Evolutionary conservation across 768 basidiomycete genomes (phyloP), one percentile per base, ranked within the genome.

Genomic region (Nidula microcarpa): DNA sequence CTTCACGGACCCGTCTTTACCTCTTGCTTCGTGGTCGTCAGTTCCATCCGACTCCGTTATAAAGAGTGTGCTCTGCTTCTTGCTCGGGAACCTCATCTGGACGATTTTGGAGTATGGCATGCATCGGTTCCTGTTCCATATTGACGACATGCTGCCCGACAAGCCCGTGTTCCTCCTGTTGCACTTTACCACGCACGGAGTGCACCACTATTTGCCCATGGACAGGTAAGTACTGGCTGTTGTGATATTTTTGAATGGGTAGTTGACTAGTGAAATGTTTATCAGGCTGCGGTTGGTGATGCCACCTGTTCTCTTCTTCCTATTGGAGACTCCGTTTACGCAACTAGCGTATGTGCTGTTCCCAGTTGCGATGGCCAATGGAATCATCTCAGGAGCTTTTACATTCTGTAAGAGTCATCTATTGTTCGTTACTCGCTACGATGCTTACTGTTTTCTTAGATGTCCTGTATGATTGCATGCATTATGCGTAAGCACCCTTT

Each of bases 141-240:
- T 99, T 60, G 97, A 99, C 64, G 77, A 84, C 7, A 69, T 78
- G 62, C 80, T 99, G 17, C 97, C 97, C 2, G 97, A 99, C 69
- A 77, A 73, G 53, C 87, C 88, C 5, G 71, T 74, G 49, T 91
- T 88, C 70, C 76, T 98, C 63, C 84, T 85, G 43, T 65, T 98
- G 23, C 97, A 99, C 66, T 99, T 99, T 73, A 66, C 91, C 62
- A 75, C 92, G 65, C 97, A 98, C 64, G 97, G 97, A 13, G 85
- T 99, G 35, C 97, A 99, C 65, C 97, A 99, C 69, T 99, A 95
- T 64, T 75, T 99, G 57, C 97, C 94, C 13, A 97, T 98, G 94
- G 94, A 97, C 65, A 77, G 85, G 89, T 91, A 63, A 56, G 81
- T 69, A 5, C 39, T 14, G 47, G 14, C 45, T 30, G 9, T 13